Conservation (phyloP, 768 basidiomycete species). For the Suillus variegatus region DNA sequence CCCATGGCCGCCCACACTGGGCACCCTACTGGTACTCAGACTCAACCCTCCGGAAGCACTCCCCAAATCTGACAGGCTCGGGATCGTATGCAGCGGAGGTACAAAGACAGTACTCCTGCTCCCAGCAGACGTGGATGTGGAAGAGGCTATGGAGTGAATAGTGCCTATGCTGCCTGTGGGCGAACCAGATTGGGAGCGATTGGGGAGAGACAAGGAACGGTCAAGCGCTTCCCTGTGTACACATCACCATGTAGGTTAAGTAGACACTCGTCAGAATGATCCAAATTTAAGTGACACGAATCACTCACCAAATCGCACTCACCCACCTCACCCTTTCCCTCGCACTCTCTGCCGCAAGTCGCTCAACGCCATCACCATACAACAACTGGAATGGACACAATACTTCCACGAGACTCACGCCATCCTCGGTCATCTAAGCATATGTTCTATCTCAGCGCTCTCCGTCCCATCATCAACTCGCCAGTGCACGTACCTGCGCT, state of each 20-base stretch:
- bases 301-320: slow-evolving; percentile 78
- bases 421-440: slow-evolving; percentile 27
- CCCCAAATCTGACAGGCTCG: slow-evolving; percentile 66
- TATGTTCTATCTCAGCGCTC: slow-evolving; percentile 4
- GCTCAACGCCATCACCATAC: slow-evolving; percentile 87
- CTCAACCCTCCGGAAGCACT: not conserved
- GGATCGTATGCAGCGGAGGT: slow-evolving; percentile 69
- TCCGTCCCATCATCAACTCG: slow-evolving; percentile 22
- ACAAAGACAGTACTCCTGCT: slow-evolving; percentile 78
- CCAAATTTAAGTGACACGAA: not conserved
- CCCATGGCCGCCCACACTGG: slow-evolving; percentile 8
- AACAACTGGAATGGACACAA: slow-evolving; percentile 90
- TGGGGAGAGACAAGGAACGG: slow-evolving; percentile 54
- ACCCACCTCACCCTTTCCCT: slow-evolving; percentile 90
- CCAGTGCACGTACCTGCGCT: slow-evolving; percentile 41
- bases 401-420: slow-evolving; percentile 55
- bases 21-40: not conserved
- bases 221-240: slow-evolving; percentile 74
- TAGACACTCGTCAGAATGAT: not conserved
- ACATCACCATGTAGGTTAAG: not conserved
- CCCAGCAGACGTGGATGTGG: slow-evolving; percentile 43
- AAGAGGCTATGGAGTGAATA: slow-evolving; percentile 56
- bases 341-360: slow-evolving; percentile 86
- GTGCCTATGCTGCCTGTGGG: slow-evolving; percentile 67
- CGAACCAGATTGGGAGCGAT: slow-evolving; percentile 43